Conservation (phyloP, 2,329 filamentous ascomycete species). For the Epichloe sylvatica region DNA sequence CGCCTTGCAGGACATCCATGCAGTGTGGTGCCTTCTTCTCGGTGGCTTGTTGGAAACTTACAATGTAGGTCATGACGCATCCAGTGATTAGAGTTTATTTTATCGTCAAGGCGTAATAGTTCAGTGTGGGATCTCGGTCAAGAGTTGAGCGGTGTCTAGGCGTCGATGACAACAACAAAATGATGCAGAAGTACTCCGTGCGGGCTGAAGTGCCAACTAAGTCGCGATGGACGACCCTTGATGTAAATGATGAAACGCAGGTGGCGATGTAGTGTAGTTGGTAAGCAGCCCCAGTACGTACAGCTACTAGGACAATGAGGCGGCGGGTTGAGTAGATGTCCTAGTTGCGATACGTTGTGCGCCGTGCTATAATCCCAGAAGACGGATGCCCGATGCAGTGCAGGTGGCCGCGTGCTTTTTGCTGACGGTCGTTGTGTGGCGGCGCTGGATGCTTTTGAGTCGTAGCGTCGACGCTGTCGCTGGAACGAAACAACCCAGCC, state of each 20-base stretch:
- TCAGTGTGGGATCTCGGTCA: constrained; percentile 4
- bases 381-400: constrained; percentile 1
- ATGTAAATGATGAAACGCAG: neutral
- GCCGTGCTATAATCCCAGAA: neutral
- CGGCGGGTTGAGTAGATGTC: neutral
- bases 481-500: neutral
- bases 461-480: constrained; percentile 2
- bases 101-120: constrained; percentile 5
- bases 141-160: constrained; percentile 2
- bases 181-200: neutral
- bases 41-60: constrained; percentile 15
- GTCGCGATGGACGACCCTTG: neutral
- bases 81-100: constrained; percentile 8
- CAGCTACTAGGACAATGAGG: neutral
- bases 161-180: constrained; percentile 2
- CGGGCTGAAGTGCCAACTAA: neutral
- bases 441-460: neutral
- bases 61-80: constrained; percentile 29
- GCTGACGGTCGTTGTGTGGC: neutral
- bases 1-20: constrained; percentile 9
- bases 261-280: neutral
- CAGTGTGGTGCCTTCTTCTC: constrained; percentile 7
- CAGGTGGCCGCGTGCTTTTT: constrained; percentile 2
- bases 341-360: neutral
- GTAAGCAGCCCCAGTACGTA: neutral